Base-by-base conservation (phyloP, 1,284 basidiomycete species). In the Caloboletus firmus region DNA sequence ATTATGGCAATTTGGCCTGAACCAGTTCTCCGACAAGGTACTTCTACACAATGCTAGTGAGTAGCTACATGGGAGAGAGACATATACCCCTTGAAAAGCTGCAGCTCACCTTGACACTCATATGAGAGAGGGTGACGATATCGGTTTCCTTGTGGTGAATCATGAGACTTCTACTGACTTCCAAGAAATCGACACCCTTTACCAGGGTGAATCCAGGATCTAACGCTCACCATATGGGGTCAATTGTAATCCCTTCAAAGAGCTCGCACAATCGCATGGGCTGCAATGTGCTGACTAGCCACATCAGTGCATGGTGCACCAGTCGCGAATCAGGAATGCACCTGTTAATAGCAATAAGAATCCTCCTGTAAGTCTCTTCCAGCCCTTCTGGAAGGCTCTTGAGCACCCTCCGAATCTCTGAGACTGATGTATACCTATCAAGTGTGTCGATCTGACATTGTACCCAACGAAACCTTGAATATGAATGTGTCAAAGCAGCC, bases 381-480 rank as follows among this genome's bases (percentile, higher is more conserved):
- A 60, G 20, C n/a, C 59, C 45, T 24, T 48, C 34, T 3, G 51
- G 59, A 12, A 59, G 59, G 18, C 32, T 51, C 12, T 45, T 12
- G 17, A 57, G 59, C 7, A 41, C 43, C 12, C 26, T 37, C 15
- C 43, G 43, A 28, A 60, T 37, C 12, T 57, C 45, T 1, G 32
- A 36, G 26, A 48, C 17, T 0, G 45, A 42, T 2, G 24, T 13
- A 37, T 47, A 53, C 5, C 36, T 30, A 1, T 58, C 37, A 8
- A 61, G 56, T 1, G 35, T 22, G 22, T 59, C 48, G 2, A 60
- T 49, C 30, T 58, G 58, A 15, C 59, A 53, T 10, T 61, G 55
- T 8, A 61, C 55, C 58, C 58, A 59, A 18, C 48, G 50, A 42
- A 59, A 59, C 59, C 55, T 59, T 17, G 3, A 30, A 17, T 6